Conservation (phyloP, 1,284 basidiomycete species). For the Moesziomyces parantarcticus region DNA sequence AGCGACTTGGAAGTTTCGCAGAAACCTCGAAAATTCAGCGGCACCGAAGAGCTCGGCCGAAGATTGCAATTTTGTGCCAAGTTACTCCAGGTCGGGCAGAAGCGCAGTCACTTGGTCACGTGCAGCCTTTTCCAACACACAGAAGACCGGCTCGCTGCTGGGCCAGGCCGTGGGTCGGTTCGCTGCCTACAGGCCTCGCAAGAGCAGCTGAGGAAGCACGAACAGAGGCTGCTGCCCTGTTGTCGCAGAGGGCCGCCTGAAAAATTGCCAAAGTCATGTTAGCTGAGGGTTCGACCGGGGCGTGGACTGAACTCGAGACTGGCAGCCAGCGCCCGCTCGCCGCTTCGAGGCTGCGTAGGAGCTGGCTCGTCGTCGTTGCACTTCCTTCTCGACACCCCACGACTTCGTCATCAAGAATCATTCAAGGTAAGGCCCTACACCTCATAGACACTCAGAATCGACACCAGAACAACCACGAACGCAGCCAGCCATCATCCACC, state of each 20-base stretch:
- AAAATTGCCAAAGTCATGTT: not conserved
- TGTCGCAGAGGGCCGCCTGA: too few species aligned
- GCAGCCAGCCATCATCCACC: slow-evolving; percentile 5
- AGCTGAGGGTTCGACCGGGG: not conserved
- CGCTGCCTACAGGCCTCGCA: too few species aligned
- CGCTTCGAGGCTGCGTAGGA: slow-evolving; percentile 2
- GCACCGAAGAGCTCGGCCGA: slow-evolving; percentile 2
- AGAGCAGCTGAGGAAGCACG: too few species aligned
- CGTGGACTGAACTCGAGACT: not conserved
- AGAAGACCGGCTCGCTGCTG: too few species aligned
- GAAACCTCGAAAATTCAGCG: not conserved
- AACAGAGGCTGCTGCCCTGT: too few species aligned
- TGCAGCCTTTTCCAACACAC: not conserved
- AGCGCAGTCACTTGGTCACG: not conserved
- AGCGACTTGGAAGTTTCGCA: not conserved
- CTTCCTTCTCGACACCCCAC: slow-evolving; percentile 42
- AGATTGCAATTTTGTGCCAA: not conserved
- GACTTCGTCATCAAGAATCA: slow-evolving; percentile 51
- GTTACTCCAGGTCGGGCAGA: too few species aligned
- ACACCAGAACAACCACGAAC: slow-evolving; percentile 17
- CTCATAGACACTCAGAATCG: not conserved
- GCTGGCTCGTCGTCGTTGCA: slow-evolving; percentile 18
- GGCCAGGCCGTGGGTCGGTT: too few species aligned
- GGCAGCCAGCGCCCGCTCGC: not conserved
- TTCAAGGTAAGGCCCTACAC: slow-evolving; percentile 43